These are phyloP conservation scores for Acanthamoeba culbertsoni DNA, from an alignment of 208 protist species.

Conservation along the genomic window DNA sequence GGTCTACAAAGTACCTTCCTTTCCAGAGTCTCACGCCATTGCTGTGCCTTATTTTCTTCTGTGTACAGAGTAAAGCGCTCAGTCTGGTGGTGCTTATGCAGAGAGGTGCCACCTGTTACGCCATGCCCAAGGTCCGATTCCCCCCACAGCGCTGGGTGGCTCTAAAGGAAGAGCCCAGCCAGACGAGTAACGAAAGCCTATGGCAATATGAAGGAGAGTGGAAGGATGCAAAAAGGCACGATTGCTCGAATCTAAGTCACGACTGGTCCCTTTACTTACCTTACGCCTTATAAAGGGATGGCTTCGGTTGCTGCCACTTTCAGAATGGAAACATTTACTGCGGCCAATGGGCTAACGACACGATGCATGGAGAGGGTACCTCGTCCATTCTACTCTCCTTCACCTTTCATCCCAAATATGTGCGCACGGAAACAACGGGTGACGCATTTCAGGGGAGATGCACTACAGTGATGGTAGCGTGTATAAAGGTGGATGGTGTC, in stretches of 20 bases:
- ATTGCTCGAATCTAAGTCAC: neutral
- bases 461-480: constrained; percentile 4
- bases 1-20: neutral
- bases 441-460: neutral
- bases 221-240: neutral
- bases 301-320: neutral
- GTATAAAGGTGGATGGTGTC: neutral
- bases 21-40: neutral
- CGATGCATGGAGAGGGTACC: neutral
- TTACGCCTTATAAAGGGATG: neutral
- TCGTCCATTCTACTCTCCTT: neutral
- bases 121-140: neutral
- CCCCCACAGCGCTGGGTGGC: neutral
- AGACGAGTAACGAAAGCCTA: neutral
- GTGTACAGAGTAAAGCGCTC: neutral
- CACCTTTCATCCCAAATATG: neutral
- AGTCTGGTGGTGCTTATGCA: neutral
- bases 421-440: neutral
- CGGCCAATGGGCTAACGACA: neutral
- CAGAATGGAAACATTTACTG: neutral
- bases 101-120: neutral
- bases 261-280: neutral
- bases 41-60: neutral
- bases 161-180: neutral
- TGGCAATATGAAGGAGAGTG: constrained; percentile 1